Conservation (phyloP, 805 yeast species). For the Candida nanaspora region DNA sequence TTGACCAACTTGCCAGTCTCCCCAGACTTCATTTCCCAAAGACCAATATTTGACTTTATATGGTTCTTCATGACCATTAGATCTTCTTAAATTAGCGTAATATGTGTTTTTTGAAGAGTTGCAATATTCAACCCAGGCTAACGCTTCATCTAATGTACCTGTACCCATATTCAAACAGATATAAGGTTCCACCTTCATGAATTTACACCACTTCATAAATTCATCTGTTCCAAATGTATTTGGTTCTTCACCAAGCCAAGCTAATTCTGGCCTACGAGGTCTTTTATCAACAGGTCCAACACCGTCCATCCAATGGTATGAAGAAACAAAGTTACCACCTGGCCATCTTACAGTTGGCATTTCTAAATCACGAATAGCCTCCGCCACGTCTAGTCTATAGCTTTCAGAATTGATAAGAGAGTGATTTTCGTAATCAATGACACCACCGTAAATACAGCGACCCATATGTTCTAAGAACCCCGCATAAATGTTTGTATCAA, state of each 20-base stretch:
- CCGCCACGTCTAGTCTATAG: constrained; percentile 22
- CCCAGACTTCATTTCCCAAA: constrained; percentile 30
- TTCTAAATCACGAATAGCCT: constrained; percentile 23
- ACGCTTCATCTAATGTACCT: constrained; percentile 28
- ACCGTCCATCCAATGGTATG: constrained; percentile 29
- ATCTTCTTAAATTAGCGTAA: constrained; percentile 27
- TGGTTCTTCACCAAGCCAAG: constrained; percentile 27
- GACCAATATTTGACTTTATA: constrained; percentile 30
- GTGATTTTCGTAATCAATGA: constrained; percentile 22
- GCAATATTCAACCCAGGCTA: constrained; percentile 29
- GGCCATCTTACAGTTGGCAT: constrained; percentile 30
- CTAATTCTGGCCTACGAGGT: constrained; percentile 27
- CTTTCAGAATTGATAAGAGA: constrained; percentile 17
- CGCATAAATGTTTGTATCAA: constrained; percentile 24
- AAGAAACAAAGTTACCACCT: constrained; percentile 28
- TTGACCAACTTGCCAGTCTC: constrained; percentile 30
- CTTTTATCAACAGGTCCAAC: constrained; percentile 25
- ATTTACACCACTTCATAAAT: constrained; percentile 27
- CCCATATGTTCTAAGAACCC: constrained; percentile 31
- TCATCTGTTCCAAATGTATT: constrained; percentile 29
- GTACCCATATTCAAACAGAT: constrained; percentile 30
- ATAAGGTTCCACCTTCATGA: constrained; percentile 25
- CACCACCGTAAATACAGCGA: constrained; percentile 29
- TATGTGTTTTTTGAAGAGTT: constrained; percentile 25
- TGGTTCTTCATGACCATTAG: constrained; percentile 27